Base-by-base conservation (phyloP, 2,329 filamentous ascomycete genomes). In the Amauroascus niger region DNA sequence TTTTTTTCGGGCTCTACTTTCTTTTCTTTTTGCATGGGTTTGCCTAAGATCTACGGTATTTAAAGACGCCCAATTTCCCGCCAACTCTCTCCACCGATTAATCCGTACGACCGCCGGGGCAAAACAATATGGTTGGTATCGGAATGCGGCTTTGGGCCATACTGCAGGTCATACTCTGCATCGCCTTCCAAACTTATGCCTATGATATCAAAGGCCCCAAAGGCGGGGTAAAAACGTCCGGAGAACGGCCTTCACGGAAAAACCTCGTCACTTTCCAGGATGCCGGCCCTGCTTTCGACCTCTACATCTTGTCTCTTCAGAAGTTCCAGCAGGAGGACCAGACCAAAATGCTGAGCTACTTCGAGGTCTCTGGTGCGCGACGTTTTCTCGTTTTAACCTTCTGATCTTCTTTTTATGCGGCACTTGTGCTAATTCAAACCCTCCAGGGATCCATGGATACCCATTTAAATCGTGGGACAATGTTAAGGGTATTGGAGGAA, bases 391-490 rank as follows among this genome's bases (percentile, higher is more conserved):
- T 18, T n/a, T 18, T n/a, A n/a, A n/a, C 32, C 30, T 11, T 24
- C 9, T n/a, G 13, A 4, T 18, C 32, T 28, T 14, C n/a, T 49
- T 35, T 9, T 16, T 45, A 7, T 44, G 16, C 39, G 26, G 13
- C 9, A 30, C 5, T 24, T 24, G 4, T 13, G 33, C 50, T 53
- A 40, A 53, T 43, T 1, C 24, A 24, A 24, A 24, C 5, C 43
- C 35, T 14, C n/a, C 52, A 88, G 86, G 84, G 14, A 87, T 95
- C 60, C 88, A 95, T 67, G 88, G 88, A 16, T 82, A 84, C 57
- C 88, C 88, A 1, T 81, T 74, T 59, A 65, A 69, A 14, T 63
- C 76, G 1, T 85, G 81, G 80, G 77, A 83, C 63, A 73, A 69
- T 18, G 77, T 73, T 0, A 59, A 66, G 47, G 71, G 75, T 1